Evolutionary conservation across 2,329 filamentous ascomycete species (phyloP), one percentile per base, ranked within the genome.

Genomic region (Pseudocercospora vitis): DNA sequence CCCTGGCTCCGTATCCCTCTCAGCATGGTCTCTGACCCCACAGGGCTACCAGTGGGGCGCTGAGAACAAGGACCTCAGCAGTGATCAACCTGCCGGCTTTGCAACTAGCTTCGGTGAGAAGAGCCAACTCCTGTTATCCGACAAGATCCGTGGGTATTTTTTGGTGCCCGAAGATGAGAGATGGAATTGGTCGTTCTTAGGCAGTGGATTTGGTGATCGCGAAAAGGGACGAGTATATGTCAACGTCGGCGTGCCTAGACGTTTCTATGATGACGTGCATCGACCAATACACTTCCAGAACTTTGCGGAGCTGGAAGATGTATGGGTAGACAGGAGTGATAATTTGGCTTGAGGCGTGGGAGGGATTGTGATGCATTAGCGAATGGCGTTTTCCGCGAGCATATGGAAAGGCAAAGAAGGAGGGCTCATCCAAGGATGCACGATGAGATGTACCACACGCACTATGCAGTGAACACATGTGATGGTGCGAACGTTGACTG

Each of bases 131-230:
- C 77, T 99, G 23, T 82, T 99, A 49, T 95, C 89, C 61, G 92
- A 96, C 65, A 89, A 91, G 71, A 96, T 96, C 71, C 84, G 88
- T 63, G 95, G 94, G 23, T 97, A 91, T 78, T 99, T 99, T 83
- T 77, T 99, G 51, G 91, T 97, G 18, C 94, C 94, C 0, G 91
- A 96, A 68, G 86, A 87, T 50, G 86, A 87, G 57, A 81, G 87
- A 57, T 99, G 94, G 94, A 99, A 99, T 74, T 99, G 96, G 77
- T 94, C 88, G 72, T 99, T 99, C 79, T 90, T 97, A 85, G 94
- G 94, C 51, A 90, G 86, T 61, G 85, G 85, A 0, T 99, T 97
- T 69, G 85, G 86, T 11, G 85, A 85, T 33, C 81, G 96, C 60
- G 91, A 96, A 76, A 97, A 96, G 84, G 69, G 65, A 1, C 81